Evolutionary conservation across 1,139 yeast species (phyloP).

Genomic region (Komagataea norvegica): DNA sequence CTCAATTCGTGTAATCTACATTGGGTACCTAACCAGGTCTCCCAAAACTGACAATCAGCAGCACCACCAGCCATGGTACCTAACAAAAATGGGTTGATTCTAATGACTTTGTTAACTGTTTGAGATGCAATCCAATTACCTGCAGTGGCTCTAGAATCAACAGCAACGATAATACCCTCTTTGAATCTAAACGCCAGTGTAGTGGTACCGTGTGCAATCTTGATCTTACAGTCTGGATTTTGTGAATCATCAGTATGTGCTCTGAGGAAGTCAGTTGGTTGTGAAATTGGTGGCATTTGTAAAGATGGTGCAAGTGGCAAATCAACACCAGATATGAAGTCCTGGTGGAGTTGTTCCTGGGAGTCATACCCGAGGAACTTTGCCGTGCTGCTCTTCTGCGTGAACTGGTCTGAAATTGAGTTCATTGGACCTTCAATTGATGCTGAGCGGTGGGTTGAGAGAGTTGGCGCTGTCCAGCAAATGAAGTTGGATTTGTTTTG

Average conservation of each 20-base stretch:
- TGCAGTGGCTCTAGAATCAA: slow-evolving; percentile 97
- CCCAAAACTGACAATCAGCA: slow-evolving; percentile 99
- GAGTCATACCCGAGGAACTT: slow-evolving; percentile 25
- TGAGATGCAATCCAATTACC: slow-evolving; percentile 99
- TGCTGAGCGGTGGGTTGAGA: too few relatives aligned
- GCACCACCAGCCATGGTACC: slow-evolving; percentile 99
- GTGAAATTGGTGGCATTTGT: slow-evolving; percentile 77
- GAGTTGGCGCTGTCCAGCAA: too few relatives aligned
- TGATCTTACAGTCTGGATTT: slow-evolving; percentile 91
- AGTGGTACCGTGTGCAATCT: slow-evolving; percentile 98
- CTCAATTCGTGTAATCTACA: slow-evolving; percentile 93
- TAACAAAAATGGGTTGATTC: slow-evolving; percentile 87
- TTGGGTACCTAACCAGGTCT: slow-evolving; percentile 96
- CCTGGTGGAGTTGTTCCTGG: slow-evolving; percentile 33
- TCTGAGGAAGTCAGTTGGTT: slow-evolving; percentile 90
- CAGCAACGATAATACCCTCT: slow-evolving; percentile 95
- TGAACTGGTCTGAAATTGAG: slow-evolving; percentile 35
- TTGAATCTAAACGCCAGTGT: slow-evolving; percentile 94
- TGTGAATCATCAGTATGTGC: slow-evolving; percentile 96
- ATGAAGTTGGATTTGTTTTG: slow-evolving; percentile 1
- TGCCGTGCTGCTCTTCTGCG: slow-evolving; percentile 26
- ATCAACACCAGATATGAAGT: slow-evolving; percentile 29
- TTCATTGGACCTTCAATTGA: slow-evolving; percentile 8
- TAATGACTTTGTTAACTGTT: slow-evolving; percentile 94
- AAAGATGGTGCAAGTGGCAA: slow-evolving; percentile 53